phyloP scores from a whole-genome alignment of 192 early-diverging fungal species.

The Backusella westeae region DNA sequence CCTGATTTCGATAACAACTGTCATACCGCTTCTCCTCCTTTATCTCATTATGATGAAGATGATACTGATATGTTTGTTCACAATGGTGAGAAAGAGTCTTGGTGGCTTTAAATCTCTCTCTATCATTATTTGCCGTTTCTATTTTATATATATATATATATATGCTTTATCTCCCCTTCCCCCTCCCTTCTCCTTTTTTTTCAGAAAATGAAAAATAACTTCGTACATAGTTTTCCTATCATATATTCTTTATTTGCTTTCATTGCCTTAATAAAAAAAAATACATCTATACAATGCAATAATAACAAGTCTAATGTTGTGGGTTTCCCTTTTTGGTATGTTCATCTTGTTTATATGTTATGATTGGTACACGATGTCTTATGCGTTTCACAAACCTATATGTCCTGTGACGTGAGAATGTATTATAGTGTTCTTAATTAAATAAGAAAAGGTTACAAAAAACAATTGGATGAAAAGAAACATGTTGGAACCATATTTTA shows the following conservation, averaged over 20 bases:
- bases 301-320: constrained; percentile 1
- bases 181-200: background rate
- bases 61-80: constrained; percentile 38
- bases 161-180: constrained; percentile 4
- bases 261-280: constrained; percentile 5
- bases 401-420: constrained; percentile 9
- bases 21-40: constrained; percentile 4
- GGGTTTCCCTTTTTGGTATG: background rate
- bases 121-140: background rate
- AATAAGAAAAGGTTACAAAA: constrained; percentile 5
- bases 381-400: background rate
- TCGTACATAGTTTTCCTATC: background rate
- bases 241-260: constrained; percentile 2
- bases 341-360: constrained; percentile 7
- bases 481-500: background rate
- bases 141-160: constrained; percentile 8
- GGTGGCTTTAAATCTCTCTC: constrained; percentile 30
- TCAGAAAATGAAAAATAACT: background rate
- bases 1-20: background rate
- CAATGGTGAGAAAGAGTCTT: constrained; percentile 33
- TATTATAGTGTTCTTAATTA: constrained; percentile 8
- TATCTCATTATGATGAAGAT: constrained; percentile 18
- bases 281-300: background rate
- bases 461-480: background rate
- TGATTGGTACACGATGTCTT: background rate